Evolutionary conservation across 345 rosid species (phyloP), one percentile per base, ranked within the genome.

Genomic region (Viola odorata): DNA sequence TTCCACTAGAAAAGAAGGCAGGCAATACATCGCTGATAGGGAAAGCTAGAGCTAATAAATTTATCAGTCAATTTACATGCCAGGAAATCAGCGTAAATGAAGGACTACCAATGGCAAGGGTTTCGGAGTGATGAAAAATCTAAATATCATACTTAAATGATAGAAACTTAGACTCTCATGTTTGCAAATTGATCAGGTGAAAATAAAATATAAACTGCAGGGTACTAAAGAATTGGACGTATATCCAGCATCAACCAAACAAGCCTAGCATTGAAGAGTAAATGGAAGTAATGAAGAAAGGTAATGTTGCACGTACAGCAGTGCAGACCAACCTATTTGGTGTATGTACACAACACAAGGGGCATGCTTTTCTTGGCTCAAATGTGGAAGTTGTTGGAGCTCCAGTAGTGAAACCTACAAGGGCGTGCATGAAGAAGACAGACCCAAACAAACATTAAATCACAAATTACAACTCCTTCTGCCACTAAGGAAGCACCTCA

Each of bases 281-380:
- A 23, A 23, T 23, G 32, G 32, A 23, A 23, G 32, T 23, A 23
- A 23, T 23, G 2, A 23, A 23, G 32, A 23, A 23, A 23, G 32
- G 32, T 23, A 23, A 23, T 23, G 2, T 23, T 23, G 32, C 32
- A 23, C 32, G 32, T 23, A 23, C 32, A 23, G 32, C 32, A 23
- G 32, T 23, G 32, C 32, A 50, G 63, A 75, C 91, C 61, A 60
- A 92, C 98, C 97, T 79, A 89, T 85, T 83, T 89, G 97, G 66
- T 78, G 85, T 67, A 92, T 79, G 70, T 89, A 92, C 61, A 92
- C 79, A 45, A 89, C 75, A 75, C 82, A 77, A 65, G 96, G 96
- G 77, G 72, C 71, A 39, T 67, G 73, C 60, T 75, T 84, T 63
- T 73, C 77, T 68, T 80, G 75, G 53, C 58, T 70, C 69, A 79